A percentile compares a stretch with the other conserved stretches of the same genome.
Evolutionary conservation across 176 grass and related monocot genomes (phyloP).

Genomic region (Cenchrus americanus): DNA sequence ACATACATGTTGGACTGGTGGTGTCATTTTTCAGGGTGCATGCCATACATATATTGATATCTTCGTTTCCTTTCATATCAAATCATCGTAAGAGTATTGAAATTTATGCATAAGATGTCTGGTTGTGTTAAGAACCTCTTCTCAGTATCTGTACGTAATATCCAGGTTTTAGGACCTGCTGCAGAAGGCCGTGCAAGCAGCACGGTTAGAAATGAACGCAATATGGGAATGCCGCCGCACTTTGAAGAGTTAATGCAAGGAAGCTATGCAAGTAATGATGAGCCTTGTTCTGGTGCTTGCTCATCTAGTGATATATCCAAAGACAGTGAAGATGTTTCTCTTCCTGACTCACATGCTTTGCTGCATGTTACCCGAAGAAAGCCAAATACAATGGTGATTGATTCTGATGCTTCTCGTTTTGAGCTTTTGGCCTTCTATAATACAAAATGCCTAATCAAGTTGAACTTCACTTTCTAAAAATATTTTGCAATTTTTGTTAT

Average conservation of each 20-base stretch:
- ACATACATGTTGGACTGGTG: neutral
- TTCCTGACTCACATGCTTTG: slow-evolving; percentile 75
- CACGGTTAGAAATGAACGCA: slow-evolving; percentile 11
- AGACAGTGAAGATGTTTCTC: slow-evolving; percentile 52
- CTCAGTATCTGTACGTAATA: slow-evolving; percentile 36
- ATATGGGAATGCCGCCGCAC: slow-evolving; percentile 45
- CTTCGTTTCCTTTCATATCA: slow-evolving; percentile 14
- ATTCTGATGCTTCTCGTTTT: slow-evolving; percentile 32
- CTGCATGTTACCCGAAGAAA: slow-evolving; percentile 88
- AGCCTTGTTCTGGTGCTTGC: slow-evolving; percentile 39
- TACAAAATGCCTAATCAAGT: neutral
- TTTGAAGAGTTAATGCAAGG: slow-evolving; percentile 76
- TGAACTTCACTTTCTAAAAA: neutral
- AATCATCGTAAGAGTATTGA: slow-evolving; percentile 8
- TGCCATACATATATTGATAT: slow-evolving; percentile 17
- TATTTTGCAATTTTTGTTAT: neutral
- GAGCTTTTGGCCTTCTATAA: slow-evolving; percentile 8
- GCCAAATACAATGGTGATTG: slow-evolving; percentile 47
- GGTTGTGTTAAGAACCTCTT: slow-evolving; percentile 23
- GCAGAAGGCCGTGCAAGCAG: slow-evolving; percentile 40
- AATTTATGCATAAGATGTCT: slow-evolving; percentile 2
- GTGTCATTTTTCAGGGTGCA: slow-evolving; percentile 10
- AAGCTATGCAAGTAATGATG: slow-evolving; percentile 23
- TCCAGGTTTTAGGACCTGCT: slow-evolving; percentile 47
- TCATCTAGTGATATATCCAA: slow-evolving; percentile 45